These are phyloP conservation scores for Aureobasidium sp. DNA, from an alignment of 2,329 filamentous ascomycete genomes.

Conservation along the genomic window DNA sequence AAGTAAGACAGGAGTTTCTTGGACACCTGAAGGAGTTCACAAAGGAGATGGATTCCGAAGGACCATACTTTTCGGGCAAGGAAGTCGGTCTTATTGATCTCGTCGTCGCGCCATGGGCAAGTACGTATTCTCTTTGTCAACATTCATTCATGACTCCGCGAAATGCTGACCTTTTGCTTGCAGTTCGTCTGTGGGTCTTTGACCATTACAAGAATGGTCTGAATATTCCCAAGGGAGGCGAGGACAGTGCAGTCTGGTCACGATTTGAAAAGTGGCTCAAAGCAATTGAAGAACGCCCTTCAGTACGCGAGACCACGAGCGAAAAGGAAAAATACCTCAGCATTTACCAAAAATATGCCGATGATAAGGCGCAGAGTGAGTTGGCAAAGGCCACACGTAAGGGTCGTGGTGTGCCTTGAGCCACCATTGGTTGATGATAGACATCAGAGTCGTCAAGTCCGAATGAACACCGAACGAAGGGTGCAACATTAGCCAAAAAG, in stretches of 20 bases:
- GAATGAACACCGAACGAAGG: neutral
- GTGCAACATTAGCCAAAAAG: neutral
- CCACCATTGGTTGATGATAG: neutral
- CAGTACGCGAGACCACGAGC: conserved; percentile 60
- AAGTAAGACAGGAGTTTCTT: conserved; percentile 52
- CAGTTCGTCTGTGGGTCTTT: conserved; percentile 57
- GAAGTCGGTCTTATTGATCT: conserved; percentile 62
- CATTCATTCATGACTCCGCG: neutral
- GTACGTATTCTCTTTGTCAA: conserved; percentile 22
- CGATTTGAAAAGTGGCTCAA: conserved; percentile 58
- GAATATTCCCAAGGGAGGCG: conserved; percentile 42
- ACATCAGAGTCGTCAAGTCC: neutral
- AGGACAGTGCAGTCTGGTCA: conserved; percentile 52
- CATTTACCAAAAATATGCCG: conserved; percentile 51
- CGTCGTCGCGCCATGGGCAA: conserved; percentile 63
- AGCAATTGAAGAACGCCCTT: conserved; percentile 52
- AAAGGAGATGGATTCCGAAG: conserved; percentile 50
- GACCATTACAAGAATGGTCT: conserved; percentile 62
- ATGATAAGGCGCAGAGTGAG: conserved; percentile 40
- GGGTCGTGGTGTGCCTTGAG: conserved; percentile 54
- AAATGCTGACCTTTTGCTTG: conserved; percentile 10
- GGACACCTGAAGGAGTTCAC: conserved; percentile 52
- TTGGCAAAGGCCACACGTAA: conserved; percentile 45
- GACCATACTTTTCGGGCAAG: conserved; percentile 61
- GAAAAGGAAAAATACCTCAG: conserved; percentile 58